These are phyloP conservation scores for Penicillium occitanis DNA, from an alignment of 2,329 filamentous ascomycete genomes.

Conservation along the genomic window DNA sequence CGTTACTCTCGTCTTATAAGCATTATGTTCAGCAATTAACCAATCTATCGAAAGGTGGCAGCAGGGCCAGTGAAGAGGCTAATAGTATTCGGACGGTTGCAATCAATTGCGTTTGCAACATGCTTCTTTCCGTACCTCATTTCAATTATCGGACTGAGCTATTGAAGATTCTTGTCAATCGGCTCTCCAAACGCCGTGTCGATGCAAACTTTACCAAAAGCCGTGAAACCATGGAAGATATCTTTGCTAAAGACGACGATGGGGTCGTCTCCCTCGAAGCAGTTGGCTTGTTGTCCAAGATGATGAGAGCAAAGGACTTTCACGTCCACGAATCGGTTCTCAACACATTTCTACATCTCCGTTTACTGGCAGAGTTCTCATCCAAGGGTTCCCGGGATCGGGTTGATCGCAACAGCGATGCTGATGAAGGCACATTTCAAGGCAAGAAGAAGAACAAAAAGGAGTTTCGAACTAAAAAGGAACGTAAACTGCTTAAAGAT, in stretches of 20 bases:
- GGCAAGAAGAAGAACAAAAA: conserved; percentile 63
- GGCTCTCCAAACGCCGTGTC: conserved; percentile 70
- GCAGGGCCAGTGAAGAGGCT: conserved; percentile 31
- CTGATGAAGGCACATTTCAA: conserved; percentile 41
- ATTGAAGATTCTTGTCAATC: conserved; percentile 80
- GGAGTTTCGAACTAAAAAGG: conserved; percentile 84
- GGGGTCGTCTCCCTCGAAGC: conserved; percentile 85
- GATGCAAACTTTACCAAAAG: conserved; percentile 78
- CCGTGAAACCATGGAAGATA: conserved; percentile 71
- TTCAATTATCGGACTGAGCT: conserved; percentile 95
- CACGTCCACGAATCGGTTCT: conserved; percentile 79
- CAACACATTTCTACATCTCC: conserved; percentile 86
- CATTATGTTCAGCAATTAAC: conserved; percentile 75
- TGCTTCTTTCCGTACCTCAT: conserved; percentile 81
- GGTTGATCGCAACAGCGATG: conserved; percentile 62
- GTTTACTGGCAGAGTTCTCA: conserved; percentile 82
- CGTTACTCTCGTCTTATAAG: conserved; percentile 81
- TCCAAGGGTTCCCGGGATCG: conserved; percentile 77
- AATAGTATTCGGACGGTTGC: conserved; percentile 67
- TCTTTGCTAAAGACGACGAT: conserved; percentile 87
- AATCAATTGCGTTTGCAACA: conserved; percentile 78
- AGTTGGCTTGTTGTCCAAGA: conserved; percentile 80
- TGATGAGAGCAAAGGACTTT: conserved; percentile 89
- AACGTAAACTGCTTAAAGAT: conserved; percentile 80
- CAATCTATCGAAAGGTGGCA: conserved; percentile 61